Conservation (phyloP, 164 flowering plant species). For the Euptelea pleiosperma region DNA sequence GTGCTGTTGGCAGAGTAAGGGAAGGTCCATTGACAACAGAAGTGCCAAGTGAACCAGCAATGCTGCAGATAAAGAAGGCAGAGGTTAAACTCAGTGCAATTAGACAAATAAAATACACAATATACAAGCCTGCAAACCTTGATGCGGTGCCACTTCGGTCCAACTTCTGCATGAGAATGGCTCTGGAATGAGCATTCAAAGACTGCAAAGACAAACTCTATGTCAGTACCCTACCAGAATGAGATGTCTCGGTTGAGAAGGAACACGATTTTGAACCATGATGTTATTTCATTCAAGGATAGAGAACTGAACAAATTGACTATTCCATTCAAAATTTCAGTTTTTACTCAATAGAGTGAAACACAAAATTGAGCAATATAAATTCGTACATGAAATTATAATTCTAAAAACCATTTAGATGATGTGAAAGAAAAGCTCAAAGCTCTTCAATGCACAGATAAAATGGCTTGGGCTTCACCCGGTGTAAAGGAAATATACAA, state of each 20-base stretch:
- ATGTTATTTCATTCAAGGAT: no score
- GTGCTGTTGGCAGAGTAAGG: constrained; percentile 33
- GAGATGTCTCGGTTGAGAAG: no score
- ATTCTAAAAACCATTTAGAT: no score
- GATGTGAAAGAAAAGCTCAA: no score
- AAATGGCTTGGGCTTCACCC: no score
- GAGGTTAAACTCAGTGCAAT: constrained; percentile 4
- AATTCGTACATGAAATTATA: no score
- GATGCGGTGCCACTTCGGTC: constrained; percentile 75
- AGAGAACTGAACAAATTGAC: not conserved
- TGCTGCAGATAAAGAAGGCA: constrained; percentile 31
- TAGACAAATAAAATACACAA: not conserved
- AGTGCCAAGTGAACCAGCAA: constrained; percentile 40
- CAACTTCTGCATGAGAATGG: constrained; percentile 82
- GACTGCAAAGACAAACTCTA: constrained; percentile 37
- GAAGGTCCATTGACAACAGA: constrained; percentile 35
- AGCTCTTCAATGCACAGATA: no score
- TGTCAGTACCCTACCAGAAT: no score
- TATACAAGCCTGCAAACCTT: constrained; percentile 36
- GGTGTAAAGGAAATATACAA: no score
- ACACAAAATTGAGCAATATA: no score
- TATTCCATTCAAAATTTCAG: not conserved
- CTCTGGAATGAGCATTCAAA: constrained; percentile 83
- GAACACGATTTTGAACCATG: no score
- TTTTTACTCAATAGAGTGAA: no score